phyloP scores from a whole-genome alignment of 2,329 filamentous ascomycete genomes.

The Epichloe hybrida region DNA sequence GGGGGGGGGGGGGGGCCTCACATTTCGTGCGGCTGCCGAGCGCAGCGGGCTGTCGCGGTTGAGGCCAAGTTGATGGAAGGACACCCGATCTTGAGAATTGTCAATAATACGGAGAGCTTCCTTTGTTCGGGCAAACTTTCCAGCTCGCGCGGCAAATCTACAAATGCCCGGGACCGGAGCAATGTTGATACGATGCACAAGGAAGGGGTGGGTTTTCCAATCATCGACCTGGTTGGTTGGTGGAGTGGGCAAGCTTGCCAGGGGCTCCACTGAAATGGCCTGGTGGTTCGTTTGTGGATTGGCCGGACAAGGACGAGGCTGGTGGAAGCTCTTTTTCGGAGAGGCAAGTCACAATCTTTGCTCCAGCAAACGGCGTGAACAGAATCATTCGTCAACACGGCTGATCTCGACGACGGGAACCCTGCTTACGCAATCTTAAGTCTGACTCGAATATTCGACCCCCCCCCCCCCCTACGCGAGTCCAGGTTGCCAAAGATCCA shows the following conservation, averaged over 20 bases:
- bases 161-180: conserved; percentile 13
- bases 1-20: conserved; percentile 2
- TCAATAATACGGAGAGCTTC: background rate
- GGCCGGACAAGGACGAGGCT: background rate
- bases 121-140: background rate
- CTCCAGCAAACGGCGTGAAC: background rate
- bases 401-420: background rate
- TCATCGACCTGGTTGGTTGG: too few species aligned
- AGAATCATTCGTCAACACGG: background rate
- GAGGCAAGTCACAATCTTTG: background rate
- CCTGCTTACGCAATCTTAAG: background rate
- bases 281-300: background rate
- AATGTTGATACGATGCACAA: conserved; percentile 15
- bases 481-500: background rate
- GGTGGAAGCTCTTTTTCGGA: background rate
- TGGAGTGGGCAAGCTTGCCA: too few species aligned
- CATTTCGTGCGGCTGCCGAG: conserved; percentile 8
- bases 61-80: background rate
- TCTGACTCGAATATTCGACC: background rate
- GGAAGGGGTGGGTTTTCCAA: background rate
- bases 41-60: background rate
- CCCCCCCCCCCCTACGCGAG: background rate
- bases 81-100: too few species aligned
- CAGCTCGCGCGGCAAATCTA: too few species aligned
- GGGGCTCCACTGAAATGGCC: background rate